Base-by-base conservation (phyloP, 441 rosid genomes). In the Bruguiera hainesii region DNA sequence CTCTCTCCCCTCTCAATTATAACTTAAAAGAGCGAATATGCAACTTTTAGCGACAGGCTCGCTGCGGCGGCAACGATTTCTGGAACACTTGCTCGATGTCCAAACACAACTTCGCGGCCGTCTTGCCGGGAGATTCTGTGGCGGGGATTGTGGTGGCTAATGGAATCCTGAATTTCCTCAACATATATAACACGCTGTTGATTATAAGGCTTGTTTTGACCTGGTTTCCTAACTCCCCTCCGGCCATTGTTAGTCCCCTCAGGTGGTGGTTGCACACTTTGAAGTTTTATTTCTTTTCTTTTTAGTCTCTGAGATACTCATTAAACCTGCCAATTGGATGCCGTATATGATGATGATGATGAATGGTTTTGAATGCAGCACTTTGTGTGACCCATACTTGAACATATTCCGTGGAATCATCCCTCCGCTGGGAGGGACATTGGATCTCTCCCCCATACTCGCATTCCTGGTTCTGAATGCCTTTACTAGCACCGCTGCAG, bases 201-300 rank as follows among this genome's bases (percentile, higher is more conserved):
- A 73, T 93, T 48, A 73, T 81, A 62, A 82, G 98, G 81, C 93
- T 93, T 57, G 97, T 93, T 68, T 79, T 93, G 84, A 90, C 98
- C 50, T 93, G 98, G 98, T 93, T 93, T 76, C 98, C 98, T 0
- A 87, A 83, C 74, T 76, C 97, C 56, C 97, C 97, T 77, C 94
- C 97, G 48, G 97, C 87, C 81, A 90, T 93, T 74, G 94, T 90
- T 59, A 84, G 81, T 68, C 98, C 96, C 51, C 92, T 93, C 79
- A 93, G 98, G 97, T 92, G 26, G 26, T 26, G 26, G 26, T 26
- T 26, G 20, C 49, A 18, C 28, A 26, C 29, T 33, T 23, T 9
- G 29, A 30, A 39, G 9, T 16, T 26, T 1, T 48, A 2, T 15
- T 57, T 29, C 3, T 50, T 66, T 31, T 37, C 16, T 10, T 19